Evolutionary conservation across 1,284 basidiomycete species (phyloP).

Genomic region (Ustilago tritici): DNA sequence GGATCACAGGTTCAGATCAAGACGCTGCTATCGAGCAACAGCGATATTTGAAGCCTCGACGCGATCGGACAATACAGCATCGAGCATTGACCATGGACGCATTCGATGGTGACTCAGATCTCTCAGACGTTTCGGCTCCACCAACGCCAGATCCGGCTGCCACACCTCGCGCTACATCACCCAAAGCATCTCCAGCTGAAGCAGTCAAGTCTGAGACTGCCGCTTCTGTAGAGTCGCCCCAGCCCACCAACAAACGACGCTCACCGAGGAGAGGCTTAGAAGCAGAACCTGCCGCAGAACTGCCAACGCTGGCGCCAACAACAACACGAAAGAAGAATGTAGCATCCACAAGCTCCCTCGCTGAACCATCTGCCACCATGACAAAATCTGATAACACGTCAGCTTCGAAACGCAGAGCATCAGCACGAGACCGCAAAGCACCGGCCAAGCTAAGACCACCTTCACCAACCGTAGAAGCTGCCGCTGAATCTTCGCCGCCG

Average conservation of each 20-base stretch:
- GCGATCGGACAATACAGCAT: not conserved
- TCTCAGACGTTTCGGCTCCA: constrained; percentile 41
- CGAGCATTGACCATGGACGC: constrained; percentile 19
- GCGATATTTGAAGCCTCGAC: no score
- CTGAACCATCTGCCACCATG: not conserved
- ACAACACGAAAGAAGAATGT: not conserved
- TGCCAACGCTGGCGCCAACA: constrained; percentile 1
- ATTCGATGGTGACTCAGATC: constrained; percentile 42
- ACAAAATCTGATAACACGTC: not conserved
- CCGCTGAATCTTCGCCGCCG: constrained; percentile 14
- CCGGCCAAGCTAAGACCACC: constrained; percentile 18
- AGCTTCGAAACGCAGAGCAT: constrained; percentile 10
- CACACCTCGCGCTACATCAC: constrained; percentile 29
- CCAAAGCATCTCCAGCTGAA: not conserved
- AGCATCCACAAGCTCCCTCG: not conserved
- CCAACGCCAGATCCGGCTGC: constrained; percentile 36
- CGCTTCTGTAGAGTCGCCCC: constrained; percentile 6
- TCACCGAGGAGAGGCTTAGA: constrained; percentile 10
- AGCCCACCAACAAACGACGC: constrained; percentile 6
- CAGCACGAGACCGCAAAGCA: constrained; percentile 24
- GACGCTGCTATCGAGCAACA: no score
- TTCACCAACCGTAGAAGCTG: constrained; percentile 7
- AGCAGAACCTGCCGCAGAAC: not conserved
- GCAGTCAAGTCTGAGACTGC: not conserved
- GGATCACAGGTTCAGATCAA: no score